Conservation (phyloP, 2,329 filamentous ascomycete genomes). For the Scopulariopsis brevicaulis region DNA sequence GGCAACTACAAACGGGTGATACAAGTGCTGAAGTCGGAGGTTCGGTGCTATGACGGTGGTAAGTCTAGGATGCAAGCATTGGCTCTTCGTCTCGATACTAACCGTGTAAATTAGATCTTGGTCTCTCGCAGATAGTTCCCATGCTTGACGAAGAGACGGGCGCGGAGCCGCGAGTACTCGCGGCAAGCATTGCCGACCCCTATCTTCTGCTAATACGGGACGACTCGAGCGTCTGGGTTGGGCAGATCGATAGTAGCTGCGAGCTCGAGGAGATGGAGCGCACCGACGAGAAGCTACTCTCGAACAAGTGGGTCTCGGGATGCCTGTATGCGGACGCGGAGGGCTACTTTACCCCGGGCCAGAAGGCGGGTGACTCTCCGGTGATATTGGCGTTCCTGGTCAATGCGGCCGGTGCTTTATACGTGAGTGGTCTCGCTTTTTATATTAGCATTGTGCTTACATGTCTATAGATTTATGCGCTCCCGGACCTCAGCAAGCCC, state of each 20-base stretch:
- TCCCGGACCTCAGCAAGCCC: constrained; percentile 61
- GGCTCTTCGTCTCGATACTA: constrained; percentile 6
- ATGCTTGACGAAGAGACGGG: constrained; percentile 87
- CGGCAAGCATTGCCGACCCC: constrained; percentile 76
- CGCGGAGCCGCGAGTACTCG: constrained; percentile 65
- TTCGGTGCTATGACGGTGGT: constrained; percentile 86
- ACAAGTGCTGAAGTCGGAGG: constrained; percentile 76
- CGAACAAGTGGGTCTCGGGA: constrained; percentile 69
- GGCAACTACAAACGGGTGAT: constrained; percentile 73
- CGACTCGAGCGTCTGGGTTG: constrained; percentile 68
- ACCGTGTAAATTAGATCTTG: constrained; percentile 51
- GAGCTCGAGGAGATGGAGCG: constrained; percentile 77
- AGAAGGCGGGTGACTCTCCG: constrained; percentile 22
- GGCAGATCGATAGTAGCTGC: constrained; percentile 59
- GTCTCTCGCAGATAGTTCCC: constrained; percentile 80
- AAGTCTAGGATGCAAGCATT: constrained; percentile 22
- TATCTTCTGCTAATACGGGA: constrained; percentile 77
- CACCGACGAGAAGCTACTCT: constrained; percentile 40
- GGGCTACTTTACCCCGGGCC: constrained; percentile 40
- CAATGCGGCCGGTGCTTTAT: constrained; percentile 60
- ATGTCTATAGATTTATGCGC: constrained; percentile 56
- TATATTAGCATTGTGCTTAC: neutral
- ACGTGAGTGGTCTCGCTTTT: constrained; percentile 40
- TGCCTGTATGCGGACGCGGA: constrained; percentile 66
- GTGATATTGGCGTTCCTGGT: constrained; percentile 67